These are phyloP conservation scores for Nigrograna mackinnonii DNA, from an alignment of 2,329 filamentous ascomycete genomes.

Conservation along the genomic window DNA sequence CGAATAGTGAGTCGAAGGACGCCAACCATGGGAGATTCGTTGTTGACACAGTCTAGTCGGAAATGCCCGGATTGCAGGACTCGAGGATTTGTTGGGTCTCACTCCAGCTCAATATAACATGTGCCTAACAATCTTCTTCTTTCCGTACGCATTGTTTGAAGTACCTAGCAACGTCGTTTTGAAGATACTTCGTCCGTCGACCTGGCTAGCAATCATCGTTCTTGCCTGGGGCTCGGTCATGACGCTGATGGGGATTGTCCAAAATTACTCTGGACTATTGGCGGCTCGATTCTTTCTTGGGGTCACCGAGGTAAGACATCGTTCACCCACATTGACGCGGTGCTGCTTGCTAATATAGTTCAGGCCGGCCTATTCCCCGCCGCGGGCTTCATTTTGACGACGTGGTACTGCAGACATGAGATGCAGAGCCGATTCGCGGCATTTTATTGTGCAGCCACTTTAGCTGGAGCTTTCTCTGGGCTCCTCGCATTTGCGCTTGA, in stretches of 20 bases:
- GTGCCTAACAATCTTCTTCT: slow-evolving; percentile 68
- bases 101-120: slow-evolving; percentile 65
- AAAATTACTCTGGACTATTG: slow-evolving; percentile 50
- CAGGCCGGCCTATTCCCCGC: slow-evolving; percentile 31
- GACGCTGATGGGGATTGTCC: slow-evolving; percentile 54
- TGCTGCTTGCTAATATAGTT: no score
- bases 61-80: slow-evolving; percentile 45
- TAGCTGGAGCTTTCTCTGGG: slow-evolving; percentile 64
- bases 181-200: slow-evolving; percentile 58
- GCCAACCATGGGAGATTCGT: neutral
- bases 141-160: slow-evolving; percentile 51
- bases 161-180: slow-evolving; percentile 64
- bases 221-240: slow-evolving; percentile 53
- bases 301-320: slow-evolving; percentile 35
- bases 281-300: slow-evolving; percentile 52
- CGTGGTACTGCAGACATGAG: slow-evolving; percentile 67
- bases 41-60: slow-evolving; percentile 53
- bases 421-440: slow-evolving; percentile 60
- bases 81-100: slow-evolving; percentile 30
- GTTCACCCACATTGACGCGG: slow-evolving; percentile 58
- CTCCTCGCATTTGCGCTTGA: slow-evolving; percentile 61
- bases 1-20: slow-evolving; percentile 60
- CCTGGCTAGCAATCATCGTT: slow-evolving; percentile 52
- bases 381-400: slow-evolving; percentile 59
- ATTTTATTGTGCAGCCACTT: slow-evolving; percentile 61